A percentile compares a stretch with the other conserved stretches of the same genome.
phyloP scores from a whole-genome alignment of 805 yeast genomes.

The Debaryomyces prosopidis region DNA sequence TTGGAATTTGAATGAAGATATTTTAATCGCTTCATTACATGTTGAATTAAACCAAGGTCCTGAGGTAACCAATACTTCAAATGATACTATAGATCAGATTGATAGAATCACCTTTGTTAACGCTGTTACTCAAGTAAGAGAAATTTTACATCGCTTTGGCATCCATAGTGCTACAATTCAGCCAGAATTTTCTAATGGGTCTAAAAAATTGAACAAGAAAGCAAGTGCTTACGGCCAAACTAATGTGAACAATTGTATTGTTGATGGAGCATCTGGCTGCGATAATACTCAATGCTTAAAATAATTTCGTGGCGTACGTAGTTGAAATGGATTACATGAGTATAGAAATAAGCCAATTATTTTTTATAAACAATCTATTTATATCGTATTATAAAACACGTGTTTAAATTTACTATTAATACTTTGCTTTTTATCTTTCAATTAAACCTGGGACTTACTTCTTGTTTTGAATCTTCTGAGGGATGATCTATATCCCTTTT shows the following conservation, averaged over 20 bases:
- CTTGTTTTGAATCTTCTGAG: neutral
- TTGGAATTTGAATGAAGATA: conserved; percentile 91
- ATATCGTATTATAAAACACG: too few species aligned
- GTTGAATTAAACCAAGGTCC: conserved; percentile 53
- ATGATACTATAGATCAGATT: conserved; percentile 12
- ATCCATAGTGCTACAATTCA: conserved; percentile 94
- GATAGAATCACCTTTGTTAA: conserved; percentile 49
- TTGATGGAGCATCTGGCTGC: conserved; percentile 32
- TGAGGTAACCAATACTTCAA: conserved; percentile 3
- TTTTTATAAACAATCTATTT: too few species aligned
- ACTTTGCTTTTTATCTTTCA: too few species aligned
- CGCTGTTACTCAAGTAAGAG: conserved; percentile 75
- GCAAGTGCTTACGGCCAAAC: conserved; percentile 32
- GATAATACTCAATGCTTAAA: conserved; percentile 25
- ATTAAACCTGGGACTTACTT: too few species aligned
- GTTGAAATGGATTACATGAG: too few species aligned
- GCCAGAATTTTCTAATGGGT: conserved; percentile 68
- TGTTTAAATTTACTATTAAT: too few species aligned
- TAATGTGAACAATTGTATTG: conserved; percentile 25
- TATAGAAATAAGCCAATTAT: too few species aligned
- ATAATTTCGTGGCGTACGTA: neutral
- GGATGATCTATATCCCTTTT: neutral
- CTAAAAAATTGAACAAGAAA: conserved; percentile 6
- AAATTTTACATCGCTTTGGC: conserved; percentile 78
- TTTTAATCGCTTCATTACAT: conserved; percentile 86